Percentiles rank a stretch among this genome's conserved stretches.
Evolutionary conservation across 768 basidiomycete species (phyloP).

Genomic region (Exidia glandulosa): DNA sequence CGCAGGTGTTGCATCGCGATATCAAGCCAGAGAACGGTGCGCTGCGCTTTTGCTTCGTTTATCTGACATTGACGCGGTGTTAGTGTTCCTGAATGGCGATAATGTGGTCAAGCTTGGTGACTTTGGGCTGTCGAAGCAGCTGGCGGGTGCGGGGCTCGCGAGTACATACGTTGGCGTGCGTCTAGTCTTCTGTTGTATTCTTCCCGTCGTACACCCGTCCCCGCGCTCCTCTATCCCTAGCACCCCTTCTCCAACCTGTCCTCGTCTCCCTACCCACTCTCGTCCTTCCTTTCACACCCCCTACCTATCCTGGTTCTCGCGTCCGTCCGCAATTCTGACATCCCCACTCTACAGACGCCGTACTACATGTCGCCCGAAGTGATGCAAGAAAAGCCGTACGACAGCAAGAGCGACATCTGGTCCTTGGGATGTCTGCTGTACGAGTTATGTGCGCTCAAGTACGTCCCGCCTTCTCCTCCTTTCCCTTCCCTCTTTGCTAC

Average conservation of each 20-base stretch:
- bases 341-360: conserved; percentile 57
- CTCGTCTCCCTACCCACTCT: background rate
- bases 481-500: too few species aligned
- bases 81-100: conserved; percentile 82
- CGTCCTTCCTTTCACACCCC: background rate
- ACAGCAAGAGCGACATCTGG: conserved; percentile 98
- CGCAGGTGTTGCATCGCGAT: conserved; percentile 80
- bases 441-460: conserved; percentile 86
- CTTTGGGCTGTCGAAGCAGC: conserved; percentile 90
- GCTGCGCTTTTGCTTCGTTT: conserved; percentile 12
- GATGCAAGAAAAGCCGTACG: conserved; percentile 94
- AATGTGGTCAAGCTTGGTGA: conserved; percentile 93
- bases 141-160: conserved; percentile 79
- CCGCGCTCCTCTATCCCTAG: background rate
- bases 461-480: conserved; percentile 9
- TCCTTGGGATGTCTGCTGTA: conserved; percentile 93
- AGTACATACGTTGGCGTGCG: conserved; percentile 94
- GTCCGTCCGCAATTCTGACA: background rate
- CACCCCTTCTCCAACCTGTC: too few species aligned
- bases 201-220: too few species aligned
- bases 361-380: conserved; percentile 99
- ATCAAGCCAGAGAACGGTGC: conserved; percentile 94
- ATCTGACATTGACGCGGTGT: background rate
- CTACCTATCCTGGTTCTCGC: background rate
- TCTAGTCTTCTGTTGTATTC: conserved; percentile 4